phyloP scores from a whole-genome alignment of 2,329 filamentous ascomycete genomes.

The Colletotrichum tropicale region DNA sequence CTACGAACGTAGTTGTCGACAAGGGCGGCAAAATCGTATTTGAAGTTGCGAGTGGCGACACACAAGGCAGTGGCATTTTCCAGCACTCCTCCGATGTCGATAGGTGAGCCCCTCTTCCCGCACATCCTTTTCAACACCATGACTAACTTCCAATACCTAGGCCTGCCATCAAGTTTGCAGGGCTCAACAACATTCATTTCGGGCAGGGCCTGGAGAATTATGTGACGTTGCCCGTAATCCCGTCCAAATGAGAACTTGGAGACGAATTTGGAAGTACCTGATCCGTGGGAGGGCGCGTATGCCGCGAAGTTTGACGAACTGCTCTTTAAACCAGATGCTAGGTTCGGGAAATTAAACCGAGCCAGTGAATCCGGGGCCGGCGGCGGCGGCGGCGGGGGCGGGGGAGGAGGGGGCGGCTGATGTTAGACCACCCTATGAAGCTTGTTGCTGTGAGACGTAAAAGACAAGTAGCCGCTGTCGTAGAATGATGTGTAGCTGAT shows the following conservation, averaged over 20 bases:
- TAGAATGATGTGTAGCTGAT: neutral
- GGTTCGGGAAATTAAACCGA: neutral
- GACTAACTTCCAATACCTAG: conserved; percentile 52
- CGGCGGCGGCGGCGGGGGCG: too few species aligned
- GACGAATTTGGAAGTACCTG: too few species aligned
- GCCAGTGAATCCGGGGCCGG: neutral
- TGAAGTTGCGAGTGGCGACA: conserved; percentile 61
- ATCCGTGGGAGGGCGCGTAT: too few species aligned
- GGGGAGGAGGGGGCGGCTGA: neutral
- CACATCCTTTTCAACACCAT: conserved; percentile 14
- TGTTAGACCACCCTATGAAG: neutral
- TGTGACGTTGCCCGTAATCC: conserved; percentile 57
- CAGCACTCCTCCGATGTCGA: conserved; percentile 55
- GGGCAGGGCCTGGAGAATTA: conserved; percentile 53
- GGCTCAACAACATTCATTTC: conserved; percentile 59
- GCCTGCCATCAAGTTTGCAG: conserved; percentile 41
- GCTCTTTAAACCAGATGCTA: neutral
- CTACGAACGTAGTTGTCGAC: conserved; percentile 60
- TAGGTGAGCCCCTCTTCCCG: conserved; percentile 37
- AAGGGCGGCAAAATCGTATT: conserved; percentile 57
- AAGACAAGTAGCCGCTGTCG: neutral
- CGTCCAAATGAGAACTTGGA: conserved; percentile 22
- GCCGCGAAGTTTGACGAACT: neutral
- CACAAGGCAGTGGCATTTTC: conserved; percentile 64
- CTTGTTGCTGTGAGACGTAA: neutral